These are phyloP conservation scores for Podospora anserina DNA, from an alignment of 495 filamentous ascomycete genomes.

Conservation along the genomic window DNA sequence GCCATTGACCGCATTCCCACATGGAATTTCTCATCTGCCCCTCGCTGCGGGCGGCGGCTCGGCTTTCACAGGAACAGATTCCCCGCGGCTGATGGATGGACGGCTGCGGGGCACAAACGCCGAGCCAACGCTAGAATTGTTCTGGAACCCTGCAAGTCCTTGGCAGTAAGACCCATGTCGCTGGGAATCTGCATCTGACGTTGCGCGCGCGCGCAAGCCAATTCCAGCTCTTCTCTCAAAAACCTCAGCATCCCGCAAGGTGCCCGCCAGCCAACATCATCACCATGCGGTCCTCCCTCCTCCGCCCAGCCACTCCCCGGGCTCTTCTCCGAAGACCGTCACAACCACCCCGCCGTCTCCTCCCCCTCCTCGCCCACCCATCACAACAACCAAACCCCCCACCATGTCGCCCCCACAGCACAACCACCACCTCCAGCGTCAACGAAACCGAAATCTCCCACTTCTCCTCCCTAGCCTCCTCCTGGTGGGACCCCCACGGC, in stretches of 20 bases:
- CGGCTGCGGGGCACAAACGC: slow-evolving; percentile 6
- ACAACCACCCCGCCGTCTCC: slow-evolving; percentile 7
- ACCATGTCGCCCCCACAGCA: slow-evolving; percentile 12
- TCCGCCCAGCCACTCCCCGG: not conserved
- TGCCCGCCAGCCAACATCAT: not conserved
- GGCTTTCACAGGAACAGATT: not conserved
- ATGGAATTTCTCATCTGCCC: not conserved
- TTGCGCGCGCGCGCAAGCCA: not conserved
- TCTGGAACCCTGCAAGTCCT: slow-evolving; percentile 24
- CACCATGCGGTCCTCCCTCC: slow-evolving; percentile 24
- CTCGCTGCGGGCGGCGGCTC: not conserved
- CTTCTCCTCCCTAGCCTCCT: slow-evolving; percentile 87
- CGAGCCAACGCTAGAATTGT: slow-evolving; percentile 28
- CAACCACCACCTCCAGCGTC: slow-evolving; percentile 55
- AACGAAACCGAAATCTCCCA: slow-evolving; percentile 85
- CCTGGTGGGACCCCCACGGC: slow-evolving; percentile 97
- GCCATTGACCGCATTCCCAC: not conserved
- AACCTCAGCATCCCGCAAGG: slow-evolving; percentile 10
- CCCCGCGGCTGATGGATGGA: not conserved
- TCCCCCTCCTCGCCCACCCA: slow-evolving; percentile 5
- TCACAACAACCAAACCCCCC: slow-evolving; percentile 6
- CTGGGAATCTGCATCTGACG: slow-evolving; percentile 2
- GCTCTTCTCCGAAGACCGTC: not conserved
- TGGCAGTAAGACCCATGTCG: not conserved
- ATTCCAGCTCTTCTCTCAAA: not conserved